phyloP scores from a whole-genome alignment of 768 basidiomycete species.

The Pisolithus orientalis region DNA sequence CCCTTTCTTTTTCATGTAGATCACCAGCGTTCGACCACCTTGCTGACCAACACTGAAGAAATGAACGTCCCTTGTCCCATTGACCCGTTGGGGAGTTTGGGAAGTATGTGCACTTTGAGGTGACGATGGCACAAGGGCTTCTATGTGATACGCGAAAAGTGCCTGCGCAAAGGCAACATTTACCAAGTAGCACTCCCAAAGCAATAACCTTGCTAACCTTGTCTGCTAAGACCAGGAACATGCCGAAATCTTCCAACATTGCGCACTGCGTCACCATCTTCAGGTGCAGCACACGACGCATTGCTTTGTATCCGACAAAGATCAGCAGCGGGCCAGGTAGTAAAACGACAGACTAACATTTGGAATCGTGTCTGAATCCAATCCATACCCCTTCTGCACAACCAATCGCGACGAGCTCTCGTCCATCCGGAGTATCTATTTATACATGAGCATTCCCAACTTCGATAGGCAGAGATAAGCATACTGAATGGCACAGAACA shows the following conservation, averaged over 20 bases:
- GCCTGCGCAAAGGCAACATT: conserved; percentile 37
- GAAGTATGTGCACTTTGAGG: conserved; percentile 59
- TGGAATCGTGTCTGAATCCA: conserved; percentile 82
- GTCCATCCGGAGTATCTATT: conserved; percentile 75
- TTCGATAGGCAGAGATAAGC: conserved; percentile 5
- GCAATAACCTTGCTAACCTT: conserved; percentile 44
- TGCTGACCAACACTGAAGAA: conserved; percentile 94
- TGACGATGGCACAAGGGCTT: conserved; percentile 89
- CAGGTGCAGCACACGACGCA: conserved; percentile 89
- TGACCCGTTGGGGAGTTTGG: conserved; percentile 85
- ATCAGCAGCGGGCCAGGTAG: conserved; percentile 2
- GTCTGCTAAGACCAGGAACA: conserved; percentile 92
- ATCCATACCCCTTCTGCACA: conserved; percentile 97
- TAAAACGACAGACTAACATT: conserved; percentile 41
- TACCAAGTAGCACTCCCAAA: not conserved
- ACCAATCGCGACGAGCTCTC: conserved; percentile 85
- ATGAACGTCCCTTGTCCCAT: conserved; percentile 85
- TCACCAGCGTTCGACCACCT: conserved; percentile 80
- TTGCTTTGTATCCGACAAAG: conserved; percentile 41
- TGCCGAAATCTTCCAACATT: conserved; percentile 93
- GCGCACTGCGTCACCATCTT: conserved; percentile 94
- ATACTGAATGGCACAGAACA: conserved; percentile 91
- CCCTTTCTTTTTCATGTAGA: conserved; percentile 95
- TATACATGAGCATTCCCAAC: conserved; percentile 6
- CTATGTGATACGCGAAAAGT: conserved; percentile 91